These are phyloP conservation scores for Xerocomus brunneocitrinus DNA, from an alignment of 768 basidiomycete genomes.

Conservation along the genomic window DNA sequence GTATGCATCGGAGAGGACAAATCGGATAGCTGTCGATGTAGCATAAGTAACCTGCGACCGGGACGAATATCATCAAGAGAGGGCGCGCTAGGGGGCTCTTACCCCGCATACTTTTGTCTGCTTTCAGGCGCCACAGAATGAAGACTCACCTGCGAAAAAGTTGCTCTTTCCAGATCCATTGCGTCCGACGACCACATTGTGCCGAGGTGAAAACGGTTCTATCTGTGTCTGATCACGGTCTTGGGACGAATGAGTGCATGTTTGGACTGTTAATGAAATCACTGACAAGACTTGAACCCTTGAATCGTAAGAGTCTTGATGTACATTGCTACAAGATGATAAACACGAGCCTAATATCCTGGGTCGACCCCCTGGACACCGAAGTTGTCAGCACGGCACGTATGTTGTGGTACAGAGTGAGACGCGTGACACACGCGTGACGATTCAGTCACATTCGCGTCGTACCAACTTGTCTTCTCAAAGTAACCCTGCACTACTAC, in stretches of 20 bases:
- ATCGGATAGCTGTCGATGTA: slow-evolving; percentile 72
- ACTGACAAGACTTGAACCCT: slow-evolving; percentile 96
- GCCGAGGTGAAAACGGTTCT: slow-evolving; percentile 89
- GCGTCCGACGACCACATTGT: slow-evolving; percentile 95
- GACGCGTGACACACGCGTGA: slow-evolving; percentile 23
- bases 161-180: slow-evolving; percentile 99
- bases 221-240: slow-evolving; percentile 88
- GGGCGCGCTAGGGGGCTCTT: background rate
- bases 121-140: background rate
- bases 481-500: too few species aligned
- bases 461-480: too few species aligned
- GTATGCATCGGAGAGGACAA: slow-evolving; percentile 96
- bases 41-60: slow-evolving; percentile 1
- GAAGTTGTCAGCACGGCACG: background rate
- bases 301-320: slow-evolving; percentile 89
- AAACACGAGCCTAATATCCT: background rate
- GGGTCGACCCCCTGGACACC: background rate
- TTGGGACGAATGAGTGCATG: slow-evolving; percentile 25
- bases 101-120: background rate
- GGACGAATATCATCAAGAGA: background rate
- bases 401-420: background rate
- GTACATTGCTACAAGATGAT: slow-evolving; percentile 44
- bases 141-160: slow-evolving; percentile 82
- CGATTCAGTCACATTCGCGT: slow-evolving; percentile 12
- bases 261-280: background rate